Evolutionary conservation across 1,284 basidiomycete species (phyloP).

Genomic region (Meripilus lineatus): DNA sequence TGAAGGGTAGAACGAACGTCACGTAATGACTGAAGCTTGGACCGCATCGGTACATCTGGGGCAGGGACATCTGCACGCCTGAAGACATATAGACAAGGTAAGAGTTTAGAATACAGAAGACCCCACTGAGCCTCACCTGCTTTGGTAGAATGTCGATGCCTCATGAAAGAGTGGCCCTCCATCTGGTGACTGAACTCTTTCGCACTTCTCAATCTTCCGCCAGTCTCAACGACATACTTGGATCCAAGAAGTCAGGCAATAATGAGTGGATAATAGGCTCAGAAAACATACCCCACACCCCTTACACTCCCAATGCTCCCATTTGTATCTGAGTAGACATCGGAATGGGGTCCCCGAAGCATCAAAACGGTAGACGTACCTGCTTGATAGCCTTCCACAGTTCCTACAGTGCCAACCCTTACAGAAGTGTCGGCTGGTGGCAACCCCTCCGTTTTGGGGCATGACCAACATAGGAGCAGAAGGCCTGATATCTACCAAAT

Average conservation of each 20-base stretch:
- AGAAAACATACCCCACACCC: conserved; percentile 38
- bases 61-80: too few relatives aligned
- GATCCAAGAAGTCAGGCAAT: background rate
- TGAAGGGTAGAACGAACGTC: conserved; percentile 39
- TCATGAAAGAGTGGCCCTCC: conserved; percentile 2
- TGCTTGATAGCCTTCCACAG: conserved; percentile 69
- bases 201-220: conserved; percentile 4
- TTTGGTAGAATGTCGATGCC: conserved; percentile 1
- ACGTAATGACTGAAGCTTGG: conserved; percentile 6
- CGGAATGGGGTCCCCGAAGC: conserved; percentile 8
- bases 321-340: conserved; percentile 48
- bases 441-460: conserved; percentile 29
- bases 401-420: conserved; percentile 62
- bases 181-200: conserved; percentile 9
- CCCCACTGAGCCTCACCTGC: conserved; percentile 1
- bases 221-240: background rate
- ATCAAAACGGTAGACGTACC: conserved; percentile 34
- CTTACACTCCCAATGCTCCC: conserved; percentile 69
- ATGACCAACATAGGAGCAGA: conserved; percentile 26
- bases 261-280: background rate
- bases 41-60: conserved; percentile 6
- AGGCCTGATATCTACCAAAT: conserved; percentile 28
- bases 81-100: too few relatives aligned
- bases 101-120: too few relatives aligned
- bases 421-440: conserved; percentile 50